These are phyloP conservation scores for Zangia roseola DNA, from an alignment of 768 basidiomycete species.

Conservation along the genomic window DNA sequence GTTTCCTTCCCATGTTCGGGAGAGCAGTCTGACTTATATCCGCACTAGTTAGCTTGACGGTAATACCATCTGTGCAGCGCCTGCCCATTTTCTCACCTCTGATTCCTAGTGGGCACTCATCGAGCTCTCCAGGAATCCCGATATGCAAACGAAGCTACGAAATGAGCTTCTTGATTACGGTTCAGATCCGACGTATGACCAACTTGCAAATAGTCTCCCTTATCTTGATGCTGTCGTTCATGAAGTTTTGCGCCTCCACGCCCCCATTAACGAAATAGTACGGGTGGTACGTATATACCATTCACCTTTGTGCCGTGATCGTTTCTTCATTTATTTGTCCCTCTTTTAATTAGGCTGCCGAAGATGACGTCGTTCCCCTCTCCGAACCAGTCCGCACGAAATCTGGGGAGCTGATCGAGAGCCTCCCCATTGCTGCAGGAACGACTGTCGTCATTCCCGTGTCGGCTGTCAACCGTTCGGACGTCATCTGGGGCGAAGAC, in stretches of 20 bases:
- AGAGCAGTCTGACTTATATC: not conserved
- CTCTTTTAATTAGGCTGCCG: conserved; percentile 36
- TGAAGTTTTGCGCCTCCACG: conserved; percentile 44
- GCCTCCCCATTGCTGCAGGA: conserved; percentile 46
- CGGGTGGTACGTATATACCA: conserved; percentile 7
- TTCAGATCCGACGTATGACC: conserved; percentile 53
- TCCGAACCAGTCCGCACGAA: conserved; percentile 44
- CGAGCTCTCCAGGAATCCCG: conserved; percentile 46
- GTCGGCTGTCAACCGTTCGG: conserved; percentile 46
- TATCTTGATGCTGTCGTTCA: conserved; percentile 54
- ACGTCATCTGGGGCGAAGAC: conserved; percentile 58
- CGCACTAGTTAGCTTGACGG: conserved; percentile 20
- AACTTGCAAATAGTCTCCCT: conserved; percentile 48
- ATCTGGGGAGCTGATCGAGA: conserved; percentile 38
- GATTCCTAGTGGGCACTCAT: conserved; percentile 52
- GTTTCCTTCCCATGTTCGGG: not conserved
- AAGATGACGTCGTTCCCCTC: conserved; percentile 62
- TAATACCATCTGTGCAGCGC: not conserved
- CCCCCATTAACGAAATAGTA: conserved; percentile 31
- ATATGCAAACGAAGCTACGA: conserved; percentile 48
- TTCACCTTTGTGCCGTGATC: not conserved
- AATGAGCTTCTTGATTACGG: conserved; percentile 45
- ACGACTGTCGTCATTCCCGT: conserved; percentile 44
- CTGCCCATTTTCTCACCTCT: not conserved
- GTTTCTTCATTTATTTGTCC: not conserved